Evolutionary conservation across 2,329 filamentous ascomycete genomes (phyloP), one percentile per base, ranked within the genome.

Genomic region (Pestalotiopsis sp.): DNA sequence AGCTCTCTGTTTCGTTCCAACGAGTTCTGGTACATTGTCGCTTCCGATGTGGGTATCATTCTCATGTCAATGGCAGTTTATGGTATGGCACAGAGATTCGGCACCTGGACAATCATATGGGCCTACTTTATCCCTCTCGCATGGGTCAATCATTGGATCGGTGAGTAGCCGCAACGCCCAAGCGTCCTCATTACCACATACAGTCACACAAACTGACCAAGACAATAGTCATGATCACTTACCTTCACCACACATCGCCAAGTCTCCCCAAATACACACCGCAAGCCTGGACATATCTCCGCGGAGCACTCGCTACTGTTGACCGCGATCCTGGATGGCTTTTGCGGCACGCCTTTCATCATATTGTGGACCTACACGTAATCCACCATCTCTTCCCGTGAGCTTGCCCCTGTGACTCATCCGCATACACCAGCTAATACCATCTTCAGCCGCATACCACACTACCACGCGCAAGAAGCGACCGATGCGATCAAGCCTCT

Each of bases 141-240:
- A 69, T 92, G 90, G 90, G 87, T 91, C 41, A 89, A 92, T 80
- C 88, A 91, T 82, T 92, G 89, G 89, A 84, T 92, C 66, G 85
- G 86, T 88, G 81, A 74, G 84, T 81, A 25, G 14, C 52, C 56
- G 57, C 67, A 39, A 23, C 56, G n/a, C 20, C 23, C 20, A 52
- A n/a, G 13, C 36, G 49, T 7, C 23, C 27, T 27, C 23, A 63
- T 41, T 36, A 36, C 7, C 31, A 36, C 9, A 36, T 36, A 9
- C 7, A 36, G 31, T 36, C 7, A 36, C 31, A 9, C 45, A 58
- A 65, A n/a, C 65, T 65, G 74, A 71, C 69, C 72, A 23, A 27
- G 38, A 25, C 62, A 25, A 69, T 41, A 89, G 90, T 93, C n/a
- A 89, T 90, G 72, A 92, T 93, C 76, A 93, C 91, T 59, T 93